Base-by-base conservation (phyloP, 257 asterid genomes). In the Solanum pennellii region DNA sequence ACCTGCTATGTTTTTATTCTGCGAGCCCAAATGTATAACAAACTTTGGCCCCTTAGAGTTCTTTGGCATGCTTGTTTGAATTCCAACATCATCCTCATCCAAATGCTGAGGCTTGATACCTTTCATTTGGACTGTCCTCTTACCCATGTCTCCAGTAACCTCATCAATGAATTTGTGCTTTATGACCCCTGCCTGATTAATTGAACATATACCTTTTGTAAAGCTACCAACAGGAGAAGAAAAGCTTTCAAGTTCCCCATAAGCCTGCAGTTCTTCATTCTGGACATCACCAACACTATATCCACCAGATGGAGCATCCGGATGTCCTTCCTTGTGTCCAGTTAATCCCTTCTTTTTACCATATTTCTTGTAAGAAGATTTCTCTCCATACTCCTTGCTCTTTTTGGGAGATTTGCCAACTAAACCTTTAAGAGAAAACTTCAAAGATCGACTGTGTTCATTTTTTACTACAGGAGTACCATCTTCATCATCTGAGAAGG, bases 401-500 rank as follows among this genome's bases (percentile, higher is more conserved):
- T 95, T 95, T 90, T 73, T 90, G 42, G 98, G 95, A 79, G 99
- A 95, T 68, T 92, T 94, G 66, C 92, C 98, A 84, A 92, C 92
- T n/a, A 92, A 87, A 33, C 98, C 98, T 91, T 94, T 95, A 27
- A 95, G 92, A 86, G 99, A 94, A 69, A 97, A 92, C 92, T 94
- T 96, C 90, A 95, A 88, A 60, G 99, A 92, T 86, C 98, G 97
- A 74, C 96, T 92, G 49, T 68, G 83, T 87, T 96, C 99, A 71
- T 86, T 93, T 92, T 94, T 95, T 66, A 88, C 66, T 60, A 82
- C 85, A 82, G 96, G 96, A 56, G 89, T 93, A 84, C 88, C 90
- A 75, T 96, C 99, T 89, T 97, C 99, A 87, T 97, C 99, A 72
- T 97, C 99, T 20, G 99, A 95, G 90, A 96, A 95, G 74, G 98